Percentiles rank a stretch among this genome's conserved stretches.
Evolutionary conservation across 2,329 filamentous ascomycete species (phyloP).

Genomic region (Septoria petroselini): DNA sequence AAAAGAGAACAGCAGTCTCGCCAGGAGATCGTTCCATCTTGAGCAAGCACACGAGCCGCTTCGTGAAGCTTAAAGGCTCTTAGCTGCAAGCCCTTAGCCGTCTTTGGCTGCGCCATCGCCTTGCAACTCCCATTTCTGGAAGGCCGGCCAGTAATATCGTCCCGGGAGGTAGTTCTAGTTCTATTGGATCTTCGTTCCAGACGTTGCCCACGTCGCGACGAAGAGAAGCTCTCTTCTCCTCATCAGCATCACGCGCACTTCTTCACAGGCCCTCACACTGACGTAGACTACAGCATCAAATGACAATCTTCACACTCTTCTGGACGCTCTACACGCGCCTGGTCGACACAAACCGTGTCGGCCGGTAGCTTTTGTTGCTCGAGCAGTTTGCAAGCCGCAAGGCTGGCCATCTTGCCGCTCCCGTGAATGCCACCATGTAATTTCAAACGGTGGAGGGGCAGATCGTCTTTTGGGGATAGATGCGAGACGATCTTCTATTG

Average conservation of each 20-base stretch:
- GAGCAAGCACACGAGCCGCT: neutral
- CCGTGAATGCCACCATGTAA: neutral
- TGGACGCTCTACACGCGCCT: neutral
- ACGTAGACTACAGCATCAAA: neutral
- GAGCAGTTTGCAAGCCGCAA: neutral
- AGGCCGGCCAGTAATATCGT: neutral
- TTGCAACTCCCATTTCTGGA: neutral
- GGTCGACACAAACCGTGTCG: neutral
- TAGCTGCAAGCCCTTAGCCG: neutral
- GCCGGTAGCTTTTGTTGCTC: neutral
- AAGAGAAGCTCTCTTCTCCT: too few relatives aligned
- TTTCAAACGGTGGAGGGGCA: neutral
- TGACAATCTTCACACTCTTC: neutral
- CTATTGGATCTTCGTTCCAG: neutral
- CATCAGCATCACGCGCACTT: neutral
- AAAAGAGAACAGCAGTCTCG: neutral
- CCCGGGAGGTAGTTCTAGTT: neutral
- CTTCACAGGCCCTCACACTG: neutral
- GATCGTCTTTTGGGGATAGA: neutral
- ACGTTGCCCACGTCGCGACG: too few relatives aligned
- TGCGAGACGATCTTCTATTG: neutral
- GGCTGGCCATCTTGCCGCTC: neutral
- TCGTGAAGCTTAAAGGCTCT: neutral
- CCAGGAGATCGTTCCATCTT: neutral
- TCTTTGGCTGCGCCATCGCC: neutral